Evolutionary conservation across 441 rosid genomes (phyloP), one percentile per base, ranked within the genome.

Genomic region (Mallotus japonicus): DNA sequence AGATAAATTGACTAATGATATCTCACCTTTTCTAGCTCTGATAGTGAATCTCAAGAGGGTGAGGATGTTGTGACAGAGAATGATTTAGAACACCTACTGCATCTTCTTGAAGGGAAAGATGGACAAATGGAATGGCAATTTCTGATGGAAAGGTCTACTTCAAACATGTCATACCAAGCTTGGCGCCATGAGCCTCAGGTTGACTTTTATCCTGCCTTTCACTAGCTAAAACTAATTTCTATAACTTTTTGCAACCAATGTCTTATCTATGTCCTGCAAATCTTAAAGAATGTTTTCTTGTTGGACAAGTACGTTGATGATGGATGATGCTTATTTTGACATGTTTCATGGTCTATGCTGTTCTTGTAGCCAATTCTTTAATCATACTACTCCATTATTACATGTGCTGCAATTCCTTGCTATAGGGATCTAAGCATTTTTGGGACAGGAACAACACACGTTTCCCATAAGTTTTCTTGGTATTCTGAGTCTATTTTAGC

Each of bases 131-230:
- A 92, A 62, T 95, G 99, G 98, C 99, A 88, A 81, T 74, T 71
- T 75, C 79, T 95, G 86, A 92, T 92, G 99, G 95, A 90, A 70
- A 87, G 80, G 64, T 79, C 88, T 75, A 88, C 95, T 50, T 87
- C 95, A 3, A 92, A 90, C 77, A 83, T 95, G 92, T 75, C 84
- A 60, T 92, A 91, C 75, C 92, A 89, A 78, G 97, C 96, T 55
- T 95, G 96, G 97, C 91, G 92, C 8, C 90, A 86, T 73, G 97
- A 95, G 66, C 96, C 98, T 61, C 88, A 83, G 93, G 97, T 95
- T 34, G 40, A 34, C 40, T 34, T 34, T 83, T 51, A 40, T 62
- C 17, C 37, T 53, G 75, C 13, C 32, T 54, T 17, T 47, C 15
- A 12, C 16, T 19, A 40, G 47, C 28, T 66, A 46, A 34, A 53